Evolutionary conservation across 257 asterid species (phyloP), one percentile per base, ranked within the genome.

Genomic region (Catharanthus roseus): DNA sequence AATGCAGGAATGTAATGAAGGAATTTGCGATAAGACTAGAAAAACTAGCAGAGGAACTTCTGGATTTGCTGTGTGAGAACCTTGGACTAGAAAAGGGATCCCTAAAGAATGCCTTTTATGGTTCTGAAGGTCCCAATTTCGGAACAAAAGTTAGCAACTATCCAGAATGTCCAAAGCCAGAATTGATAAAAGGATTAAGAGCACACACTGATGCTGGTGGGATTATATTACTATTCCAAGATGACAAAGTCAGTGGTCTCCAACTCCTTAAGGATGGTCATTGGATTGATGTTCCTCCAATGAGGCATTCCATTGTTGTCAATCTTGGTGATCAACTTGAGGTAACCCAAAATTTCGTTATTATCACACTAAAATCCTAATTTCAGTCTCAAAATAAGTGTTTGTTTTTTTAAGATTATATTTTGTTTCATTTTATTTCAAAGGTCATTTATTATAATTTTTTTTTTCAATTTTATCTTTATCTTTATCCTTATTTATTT

Each of bases 141-240:
- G 96, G 96, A 5, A 89, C 96, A 5, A 89, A 89, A 58, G 91
- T 89, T 21, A 84, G 93, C 85, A 89, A 84, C 69, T 89, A 89
- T 58, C 93, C 91, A 0, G 89, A 91, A 0, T 89, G 96, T 72
- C 88, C 91, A 6, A 68, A 61, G 11, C 93, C 91, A 0, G 89
- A 89, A 21, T 75, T 70, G 77, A 83, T 85, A 11, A 82, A 78
- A 45, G 96, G 91, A 44, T 82, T 89, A 0, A 78, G 96, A 34
- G 89, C 90, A 57, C 96, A 86, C 85, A 89, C 91, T 2, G 96
- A 86, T 47, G 96, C 96, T 0, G 96, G 93, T 0, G 96, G 96
- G 5, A 82, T 89, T 21, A 84, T 89, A 77, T 63, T 89, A 5
- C 87, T 89, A 9, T 85, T 82, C 82, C 96, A 89, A 58, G 92